phyloP scores from a whole-genome alignment of 1,284 basidiomycete genomes.

The Garcileccinum viscosum region DNA sequence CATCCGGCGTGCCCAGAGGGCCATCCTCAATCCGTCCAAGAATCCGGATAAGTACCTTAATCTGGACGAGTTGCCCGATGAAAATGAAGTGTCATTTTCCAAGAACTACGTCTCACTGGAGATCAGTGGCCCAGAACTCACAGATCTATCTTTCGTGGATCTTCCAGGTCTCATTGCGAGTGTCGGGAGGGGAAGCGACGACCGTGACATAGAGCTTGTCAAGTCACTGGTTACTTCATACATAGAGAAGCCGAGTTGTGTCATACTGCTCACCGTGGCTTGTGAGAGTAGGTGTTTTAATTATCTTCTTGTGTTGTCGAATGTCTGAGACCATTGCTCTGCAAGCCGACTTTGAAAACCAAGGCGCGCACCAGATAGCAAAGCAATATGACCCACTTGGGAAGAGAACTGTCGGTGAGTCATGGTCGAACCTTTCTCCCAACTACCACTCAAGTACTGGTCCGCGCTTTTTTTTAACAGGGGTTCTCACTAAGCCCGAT shows the following conservation, averaged over 20 bases:
- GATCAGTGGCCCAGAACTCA: slow-evolving; percentile 69
- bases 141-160: slow-evolving; percentile 72
- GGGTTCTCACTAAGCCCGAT: slow-evolving; percentile 84
- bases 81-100: slow-evolving; percentile 61
- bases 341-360: slow-evolving; percentile 78
- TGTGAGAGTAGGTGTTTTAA: slow-evolving; percentile 63
- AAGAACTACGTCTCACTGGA: slow-evolving; percentile 68
- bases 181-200: slow-evolving; percentile 54
- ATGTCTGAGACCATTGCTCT: background rate
- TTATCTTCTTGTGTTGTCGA: background rate
- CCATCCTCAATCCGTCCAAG: slow-evolving; percentile 68
- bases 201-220: slow-evolving; percentile 67
- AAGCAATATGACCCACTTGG: slow-evolving; percentile 63
- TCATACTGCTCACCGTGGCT: slow-evolving; percentile 73
- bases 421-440: background rate
- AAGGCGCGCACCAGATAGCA: slow-evolving; percentile 66
- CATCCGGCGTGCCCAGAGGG: slow-evolving; percentile 72
- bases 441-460: background rate
- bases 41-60: slow-evolving; percentile 46
- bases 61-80: slow-evolving; percentile 39
- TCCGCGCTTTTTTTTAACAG: slow-evolving; percentile 41
- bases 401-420: slow-evolving; percentile 70
- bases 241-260: slow-evolving; percentile 67
- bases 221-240: slow-evolving; percentile 62
- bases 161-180: slow-evolving; percentile 68